phyloP scores from a whole-genome alignment of 2,329 filamentous ascomycete genomes.

The Claviceps lovelessii region DNA sequence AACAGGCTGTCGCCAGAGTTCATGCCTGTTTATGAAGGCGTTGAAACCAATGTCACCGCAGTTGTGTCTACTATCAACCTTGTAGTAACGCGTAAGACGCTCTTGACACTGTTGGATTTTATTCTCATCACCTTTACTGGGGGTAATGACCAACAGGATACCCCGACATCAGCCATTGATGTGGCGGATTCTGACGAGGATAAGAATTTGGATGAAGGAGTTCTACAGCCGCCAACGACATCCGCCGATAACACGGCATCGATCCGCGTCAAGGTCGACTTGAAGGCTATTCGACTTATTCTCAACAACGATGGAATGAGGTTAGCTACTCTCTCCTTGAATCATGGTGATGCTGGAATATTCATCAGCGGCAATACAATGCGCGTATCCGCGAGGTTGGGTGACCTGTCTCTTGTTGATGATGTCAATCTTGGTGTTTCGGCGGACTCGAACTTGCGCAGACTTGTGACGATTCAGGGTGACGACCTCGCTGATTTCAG shows the following conservation, averaged over 20 bases:
- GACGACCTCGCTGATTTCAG: conserved; percentile 92
- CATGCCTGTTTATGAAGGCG: conserved; percentile 76
- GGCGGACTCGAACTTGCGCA: conserved; percentile 64
- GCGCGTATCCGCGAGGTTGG: conserved; percentile 73
- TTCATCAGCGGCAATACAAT: conserved; percentile 78
- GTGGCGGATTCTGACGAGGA: conserved; percentile 17
- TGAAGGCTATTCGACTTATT: conserved; percentile 87
- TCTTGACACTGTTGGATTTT: conserved; percentile 87
- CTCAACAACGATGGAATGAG: conserved; percentile 96
- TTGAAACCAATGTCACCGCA: conserved; percentile 85
- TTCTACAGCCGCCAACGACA: conserved; percentile 19
- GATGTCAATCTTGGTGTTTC: conserved; percentile 87
- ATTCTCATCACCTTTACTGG: conserved; percentile 80
- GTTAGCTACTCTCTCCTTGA: conserved; percentile 81
- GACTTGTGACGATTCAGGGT: conserved; percentile 87
- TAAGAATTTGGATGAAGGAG: conserved; percentile 21
- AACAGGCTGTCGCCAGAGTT: conserved; percentile 89
- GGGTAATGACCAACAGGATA: conserved; percentile 31
- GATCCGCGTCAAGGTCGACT: conserved; percentile 81
- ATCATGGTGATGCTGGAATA: conserved; percentile 80
- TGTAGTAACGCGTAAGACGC: conserved; percentile 81
- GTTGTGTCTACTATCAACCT: conserved; percentile 91
- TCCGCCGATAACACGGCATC: conserved; percentile 43
- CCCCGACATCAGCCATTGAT: conserved; percentile 16
- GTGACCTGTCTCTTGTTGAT: conserved; percentile 77